Conservation (phyloP, 495 filamentous ascomycete species). For the Penicillium steckii region DNA sequence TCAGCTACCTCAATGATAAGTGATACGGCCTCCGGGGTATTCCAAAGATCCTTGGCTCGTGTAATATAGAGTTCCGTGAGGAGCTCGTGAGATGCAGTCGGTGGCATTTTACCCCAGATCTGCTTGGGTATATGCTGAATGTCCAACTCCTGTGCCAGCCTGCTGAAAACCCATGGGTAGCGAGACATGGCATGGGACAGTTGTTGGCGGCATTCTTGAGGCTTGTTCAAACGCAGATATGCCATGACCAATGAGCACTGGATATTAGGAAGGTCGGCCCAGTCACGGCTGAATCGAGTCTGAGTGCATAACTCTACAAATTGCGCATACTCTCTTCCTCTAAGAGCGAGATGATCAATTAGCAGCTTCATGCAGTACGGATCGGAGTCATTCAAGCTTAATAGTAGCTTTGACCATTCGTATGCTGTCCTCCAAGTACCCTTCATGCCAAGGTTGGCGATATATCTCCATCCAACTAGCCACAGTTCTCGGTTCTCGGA, state of each 20-base stretch:
- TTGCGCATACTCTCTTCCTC: conserved; percentile 71
- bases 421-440: conserved; percentile 92
- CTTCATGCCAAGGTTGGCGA: conserved; percentile 77
- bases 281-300: conserved; percentile 50
- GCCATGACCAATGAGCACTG: conserved; percentile 73
- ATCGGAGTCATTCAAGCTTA: conserved; percentile 75
- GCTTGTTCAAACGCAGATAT: conserved; percentile 64
- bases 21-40: conserved; percentile 67
- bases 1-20: conserved; percentile 73
- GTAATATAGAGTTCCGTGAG: conserved; percentile 76
- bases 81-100: conserved; percentile 66
- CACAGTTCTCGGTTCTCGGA: conserved; percentile 90
- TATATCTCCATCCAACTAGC: conserved; percentile 85
- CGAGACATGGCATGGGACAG: conserved; percentile 64
- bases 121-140: conserved; percentile 68
- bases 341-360: conserved; percentile 80
- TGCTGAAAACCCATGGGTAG: conserved; percentile 77
- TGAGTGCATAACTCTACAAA: conserved; percentile 69
- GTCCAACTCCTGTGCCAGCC: conserved; percentile 74
- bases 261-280: conserved; percentile 58
- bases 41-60: conserved; percentile 87
- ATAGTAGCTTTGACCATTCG: conserved; percentile 86
- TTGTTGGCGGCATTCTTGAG: conserved; percentile 58
- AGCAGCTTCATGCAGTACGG: conserved; percentile 77
- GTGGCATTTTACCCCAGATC: conserved; percentile 78